phyloP scores from a whole-genome alignment of 345 rosid genomes.

The Firmiana major region DNA sequence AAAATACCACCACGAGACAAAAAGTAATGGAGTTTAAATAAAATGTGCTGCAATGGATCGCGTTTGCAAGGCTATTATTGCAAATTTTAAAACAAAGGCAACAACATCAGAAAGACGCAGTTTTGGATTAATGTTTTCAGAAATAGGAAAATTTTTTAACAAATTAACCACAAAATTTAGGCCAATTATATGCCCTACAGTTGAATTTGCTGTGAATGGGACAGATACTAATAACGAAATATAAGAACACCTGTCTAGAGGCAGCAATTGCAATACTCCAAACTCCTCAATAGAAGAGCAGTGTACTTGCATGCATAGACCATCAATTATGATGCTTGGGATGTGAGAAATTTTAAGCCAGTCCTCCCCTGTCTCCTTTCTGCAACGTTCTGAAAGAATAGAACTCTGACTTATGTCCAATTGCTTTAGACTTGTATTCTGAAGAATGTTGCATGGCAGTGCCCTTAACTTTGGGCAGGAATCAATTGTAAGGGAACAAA shows the following conservation, averaged over 20 bases:
- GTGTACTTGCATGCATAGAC: slow-evolving; percentile 1
- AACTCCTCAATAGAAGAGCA: background rate
- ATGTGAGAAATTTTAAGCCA: slow-evolving; percentile 6
- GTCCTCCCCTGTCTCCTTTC: background rate
- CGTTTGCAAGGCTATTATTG: background rate
- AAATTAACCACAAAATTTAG: background rate
- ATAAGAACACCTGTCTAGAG: background rate
- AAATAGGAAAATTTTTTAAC: background rate
- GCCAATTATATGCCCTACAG: background rate
- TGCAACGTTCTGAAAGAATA: slow-evolving; percentile 4
- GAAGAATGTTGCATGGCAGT: background rate
- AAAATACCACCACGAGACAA: background rate
- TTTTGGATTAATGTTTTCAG: background rate
- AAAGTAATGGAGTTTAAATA: background rate
- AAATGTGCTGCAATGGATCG: background rate
- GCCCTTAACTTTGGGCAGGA: background rate
- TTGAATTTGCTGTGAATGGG: background rate
- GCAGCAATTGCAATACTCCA: background rate
- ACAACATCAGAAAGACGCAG: background rate
- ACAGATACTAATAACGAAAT: background rate
- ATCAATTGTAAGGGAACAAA: background rate
- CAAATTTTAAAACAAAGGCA: background rate
- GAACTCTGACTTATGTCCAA: slow-evolving; percentile 4
- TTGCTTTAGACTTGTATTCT: slow-evolving; percentile 4
- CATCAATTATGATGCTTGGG: slow-evolving; percentile 4